Percentiles rank a stretch among this genome's conserved stretches.
Evolutionary conservation across 2,329 filamentous ascomycete genomes (phyloP).

Genomic region (Sporothrix phasma): DNA sequence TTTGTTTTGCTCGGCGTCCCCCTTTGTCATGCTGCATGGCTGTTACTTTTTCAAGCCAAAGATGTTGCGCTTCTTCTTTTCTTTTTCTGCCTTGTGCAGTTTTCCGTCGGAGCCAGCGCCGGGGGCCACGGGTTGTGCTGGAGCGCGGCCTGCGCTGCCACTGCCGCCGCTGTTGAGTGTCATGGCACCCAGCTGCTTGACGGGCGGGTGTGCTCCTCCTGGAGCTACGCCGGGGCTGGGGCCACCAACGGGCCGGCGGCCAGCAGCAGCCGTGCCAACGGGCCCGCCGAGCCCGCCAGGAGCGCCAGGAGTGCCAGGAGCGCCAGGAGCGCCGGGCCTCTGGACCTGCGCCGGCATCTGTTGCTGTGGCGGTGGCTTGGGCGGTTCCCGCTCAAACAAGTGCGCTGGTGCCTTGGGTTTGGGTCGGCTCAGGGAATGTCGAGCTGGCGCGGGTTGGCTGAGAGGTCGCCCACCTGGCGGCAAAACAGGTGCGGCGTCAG

Average conservation of each 20-base stretch:
- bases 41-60: slow-evolving; percentile 28
- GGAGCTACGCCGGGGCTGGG: slow-evolving; percentile 27
- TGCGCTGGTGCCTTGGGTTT: slow-evolving; percentile 75
- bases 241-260: slow-evolving; percentile 9
- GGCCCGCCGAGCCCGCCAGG: background rate
- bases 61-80: slow-evolving; percentile 29
- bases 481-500: slow-evolving; percentile 74
- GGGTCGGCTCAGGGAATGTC: slow-evolving; percentile 73
- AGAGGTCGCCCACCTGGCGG: slow-evolving; percentile 71
- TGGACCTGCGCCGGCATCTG: slow-evolving; percentile 17
- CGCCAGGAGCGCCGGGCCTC: slow-evolving; percentile 15
- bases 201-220: slow-evolving; percentile 36
- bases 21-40: background rate
- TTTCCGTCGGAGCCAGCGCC: slow-evolving; percentile 24
- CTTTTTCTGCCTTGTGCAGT: slow-evolving; percentile 39
- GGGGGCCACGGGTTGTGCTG: slow-evolving; percentile 11
- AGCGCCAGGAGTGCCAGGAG: no score
- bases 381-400: slow-evolving; percentile 63
- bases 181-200: slow-evolving; percentile 46
- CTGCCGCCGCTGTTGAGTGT: slow-evolving; percentile 31
- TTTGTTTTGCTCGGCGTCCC: background rate
- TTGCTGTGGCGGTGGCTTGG: slow-evolving; percentile 39
- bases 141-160: slow-evolving; percentile 13
- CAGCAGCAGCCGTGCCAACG: background rate
- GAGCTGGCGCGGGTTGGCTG: slow-evolving; percentile 61